Evolutionary conservation across 2,329 filamentous ascomycete species (phyloP).

Genomic region (Polychaeton citri): DNA sequence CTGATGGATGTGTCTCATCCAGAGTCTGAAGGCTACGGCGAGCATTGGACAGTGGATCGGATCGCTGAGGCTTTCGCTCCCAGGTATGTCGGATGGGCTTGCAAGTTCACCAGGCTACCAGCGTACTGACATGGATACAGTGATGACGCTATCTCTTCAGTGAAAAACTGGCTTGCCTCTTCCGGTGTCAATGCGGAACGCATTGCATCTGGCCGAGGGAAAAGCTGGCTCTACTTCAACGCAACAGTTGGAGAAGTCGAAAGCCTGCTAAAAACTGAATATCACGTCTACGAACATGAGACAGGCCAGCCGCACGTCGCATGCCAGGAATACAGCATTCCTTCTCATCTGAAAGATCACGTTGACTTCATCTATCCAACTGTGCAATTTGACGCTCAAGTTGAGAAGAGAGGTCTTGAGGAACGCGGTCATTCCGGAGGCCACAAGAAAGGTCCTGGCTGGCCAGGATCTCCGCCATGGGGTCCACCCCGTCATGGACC

Average conservation of each 20-base stretch:
- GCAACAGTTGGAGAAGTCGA: slow-evolving; percentile 40
- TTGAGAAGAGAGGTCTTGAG: slow-evolving; percentile 8
- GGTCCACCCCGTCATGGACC: background rate
- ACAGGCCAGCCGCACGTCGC: slow-evolving; percentile 41
- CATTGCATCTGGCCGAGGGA: slow-evolving; percentile 17
- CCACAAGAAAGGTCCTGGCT: background rate
- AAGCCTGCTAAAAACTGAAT: slow-evolving; percentile 39
- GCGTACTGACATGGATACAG: slow-evolving; percentile 9
- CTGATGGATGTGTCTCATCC: slow-evolving; percentile 29
- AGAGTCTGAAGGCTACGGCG: slow-evolving; percentile 27
- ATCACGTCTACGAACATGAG: slow-evolving; percentile 36
- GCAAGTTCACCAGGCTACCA: background rate
- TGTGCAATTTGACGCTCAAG: slow-evolving; percentile 34
- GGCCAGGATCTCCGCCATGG: too few species aligned
- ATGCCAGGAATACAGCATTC: slow-evolving; percentile 45
- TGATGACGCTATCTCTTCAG: slow-evolving; percentile 33
- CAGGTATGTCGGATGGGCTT: slow-evolving; percentile 8
- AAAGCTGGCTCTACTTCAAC: slow-evolving; percentile 45
- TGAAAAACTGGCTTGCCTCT: slow-evolving; percentile 40
- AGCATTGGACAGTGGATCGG: slow-evolving; percentile 30
- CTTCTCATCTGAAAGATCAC: slow-evolving; percentile 42
- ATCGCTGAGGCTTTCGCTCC: slow-evolving; percentile 32
- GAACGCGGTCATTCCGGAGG: background rate
- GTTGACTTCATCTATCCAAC: slow-evolving; percentile 49
- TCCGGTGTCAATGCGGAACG: slow-evolving; percentile 38